phyloP scores from a whole-genome alignment of 768 basidiomycete genomes.

The Boletus coccyginus region DNA sequence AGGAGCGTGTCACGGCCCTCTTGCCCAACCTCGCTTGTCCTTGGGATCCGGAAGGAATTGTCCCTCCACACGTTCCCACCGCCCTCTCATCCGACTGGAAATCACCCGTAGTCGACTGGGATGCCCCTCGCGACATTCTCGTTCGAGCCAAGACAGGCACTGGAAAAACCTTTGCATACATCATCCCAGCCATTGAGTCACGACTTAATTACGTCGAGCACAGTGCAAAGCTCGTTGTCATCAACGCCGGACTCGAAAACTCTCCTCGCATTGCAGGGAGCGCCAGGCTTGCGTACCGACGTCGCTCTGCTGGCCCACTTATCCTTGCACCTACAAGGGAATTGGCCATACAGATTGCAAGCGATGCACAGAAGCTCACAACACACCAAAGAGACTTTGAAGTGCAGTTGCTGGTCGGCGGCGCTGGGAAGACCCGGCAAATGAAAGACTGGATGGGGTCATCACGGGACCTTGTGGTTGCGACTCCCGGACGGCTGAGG shows the following conservation, averaged over 20 bases:
- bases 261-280: conserved; percentile 31
- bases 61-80: background rate
- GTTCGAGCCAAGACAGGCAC: conserved; percentile 89
- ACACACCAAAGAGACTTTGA: conserved; percentile 60
- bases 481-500: conserved; percentile 83
- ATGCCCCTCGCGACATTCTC: conserved; percentile 59
- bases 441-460: conserved; percentile 62
- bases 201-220: conserved; percentile 59
- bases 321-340: conserved; percentile 91
- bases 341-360: conserved; percentile 85
- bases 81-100: background rate
- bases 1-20: conserved; percentile 71
- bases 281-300: conserved; percentile 39
- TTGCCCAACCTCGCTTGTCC: conserved; percentile 68
- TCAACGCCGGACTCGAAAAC: conserved; percentile 39
- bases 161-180: conserved; percentile 86
- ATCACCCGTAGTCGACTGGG: conserved; percentile 3
- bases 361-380: conserved; percentile 69
- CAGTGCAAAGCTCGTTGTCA: conserved; percentile 38
- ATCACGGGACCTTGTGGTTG: conserved; percentile 79
- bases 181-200: conserved; percentile 82
- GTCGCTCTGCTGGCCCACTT: conserved; percentile 60
- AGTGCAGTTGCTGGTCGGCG: conserved; percentile 77
- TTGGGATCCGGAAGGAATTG: conserved; percentile 36
- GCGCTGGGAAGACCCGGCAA: conserved; percentile 63